phyloP scores from a whole-genome alignment of 495 filamentous ascomycete genomes.

The Delitschia confertaspora region DNA sequence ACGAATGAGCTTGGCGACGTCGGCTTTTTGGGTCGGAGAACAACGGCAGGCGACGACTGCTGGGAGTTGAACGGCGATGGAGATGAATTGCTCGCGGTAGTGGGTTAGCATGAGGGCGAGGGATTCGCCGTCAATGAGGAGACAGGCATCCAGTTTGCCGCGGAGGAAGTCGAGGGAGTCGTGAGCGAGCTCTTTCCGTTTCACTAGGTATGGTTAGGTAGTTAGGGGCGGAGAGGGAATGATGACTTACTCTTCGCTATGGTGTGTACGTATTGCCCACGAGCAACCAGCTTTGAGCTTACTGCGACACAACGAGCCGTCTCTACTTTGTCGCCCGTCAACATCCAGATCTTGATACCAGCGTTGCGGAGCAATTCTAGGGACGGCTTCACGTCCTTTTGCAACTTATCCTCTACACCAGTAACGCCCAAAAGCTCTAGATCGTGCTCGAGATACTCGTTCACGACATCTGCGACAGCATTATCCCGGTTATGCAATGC shows the following conservation, averaged over 20 bases:
- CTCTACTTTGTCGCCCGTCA: constrained; percentile 98
- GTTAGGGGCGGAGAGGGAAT: constrained; percentile 31
- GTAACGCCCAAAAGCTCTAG: constrained; percentile 92
- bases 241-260: constrained; percentile 56
- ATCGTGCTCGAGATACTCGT: constrained; percentile 75
- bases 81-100: constrained; percentile 77
- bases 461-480: constrained; percentile 69
- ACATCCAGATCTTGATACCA: constrained; percentile 99
- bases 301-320: constrained; percentile 96
- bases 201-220: constrained; percentile 34
- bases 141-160: constrained; percentile 75
- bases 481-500: constrained; percentile 68
- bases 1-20: constrained; percentile 84
- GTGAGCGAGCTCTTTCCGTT: constrained; percentile 66
- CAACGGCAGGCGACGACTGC: constrained; percentile 95
- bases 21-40: constrained; percentile 94
- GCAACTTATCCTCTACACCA: constrained; percentile 93
- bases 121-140: constrained; percentile 92
- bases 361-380: constrained; percentile 93
- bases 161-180: constrained; percentile 81
- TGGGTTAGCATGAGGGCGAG: constrained; percentile 72
- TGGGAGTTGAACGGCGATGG: constrained; percentile 75
- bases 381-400: constrained; percentile 88
- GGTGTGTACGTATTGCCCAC: constrained; percentile 93
- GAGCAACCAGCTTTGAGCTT: constrained; percentile 83